Base-by-base conservation (phyloP, 208 protist species). In the Leishmania mexicana region DNA sequence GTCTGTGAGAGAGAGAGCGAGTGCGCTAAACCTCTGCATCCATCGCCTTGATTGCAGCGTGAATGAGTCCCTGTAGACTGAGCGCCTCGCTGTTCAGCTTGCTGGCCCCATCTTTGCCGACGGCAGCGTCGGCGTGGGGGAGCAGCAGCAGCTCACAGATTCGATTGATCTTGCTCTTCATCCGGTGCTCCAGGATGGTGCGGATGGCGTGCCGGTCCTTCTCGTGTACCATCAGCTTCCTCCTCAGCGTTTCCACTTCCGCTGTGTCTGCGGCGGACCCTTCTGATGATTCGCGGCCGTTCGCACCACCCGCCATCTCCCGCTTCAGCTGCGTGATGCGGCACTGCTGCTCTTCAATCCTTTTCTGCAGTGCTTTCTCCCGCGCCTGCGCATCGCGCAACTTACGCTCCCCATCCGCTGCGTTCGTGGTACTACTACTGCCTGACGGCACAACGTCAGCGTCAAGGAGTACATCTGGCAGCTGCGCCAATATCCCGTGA, bases 151-250 rank as follows among this genome's bases (percentile, higher is more conserved):
- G 49, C 11, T 89, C 86, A 64, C 86, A 93, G 68, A 98, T 96
- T 28, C 78, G 74, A 64, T 98, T 91, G 42, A 97, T 88, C 79
- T 96, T 95, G 19, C 78, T 71, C 67, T 93, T 93, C 75, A 98
- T 94, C 47, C 93, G 91, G 60, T 91, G 87, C 81, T 98, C 93
- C 85, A 98, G 84, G n/a, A 98, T 98, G 31, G 88, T 97, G 78
- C 88, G 87, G 24, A 98, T 83, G 8, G 96, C 96, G 13, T 83
- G 84, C 3, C 91, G 84, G 75, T 98, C 96, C 80, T 95, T 96
- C 62, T 88, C 86, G 28, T 96, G 92, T 38, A 86, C 81, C 11
- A 78, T 60, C 10, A 88, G 53, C 53, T 82, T 71, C 58, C 73
- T 74, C 60, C 76, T 74, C 64, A 83, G 74, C 28, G 19, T 38